Evolutionary conservation across 805 yeast species (phyloP).

Genomic region (Candida boidinii): DNA sequence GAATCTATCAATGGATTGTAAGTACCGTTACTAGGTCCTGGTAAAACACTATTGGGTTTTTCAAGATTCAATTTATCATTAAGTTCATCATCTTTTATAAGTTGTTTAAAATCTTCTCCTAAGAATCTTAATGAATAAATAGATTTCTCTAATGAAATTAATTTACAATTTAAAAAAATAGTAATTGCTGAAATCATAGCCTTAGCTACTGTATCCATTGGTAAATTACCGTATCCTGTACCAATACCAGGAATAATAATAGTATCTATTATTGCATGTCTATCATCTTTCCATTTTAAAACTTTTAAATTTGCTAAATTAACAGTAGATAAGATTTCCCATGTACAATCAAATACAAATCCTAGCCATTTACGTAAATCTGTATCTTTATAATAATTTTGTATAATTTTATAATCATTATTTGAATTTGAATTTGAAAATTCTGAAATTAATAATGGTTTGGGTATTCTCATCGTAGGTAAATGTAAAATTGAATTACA

Average conservation of each 20-base stretch:
- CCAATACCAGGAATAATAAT: constrained; percentile 30
- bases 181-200: constrained; percentile 28
- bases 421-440: background rate
- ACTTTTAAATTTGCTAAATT: constrained; percentile 11
- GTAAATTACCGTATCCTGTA: constrained; percentile 30
- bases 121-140: constrained; percentile 16
- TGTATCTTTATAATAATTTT: constrained; percentile 1
- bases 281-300: constrained; percentile 7
- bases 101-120: constrained; percentile 15
- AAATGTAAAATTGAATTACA: constrained; percentile 26
- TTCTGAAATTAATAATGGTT: constrained; percentile 3
- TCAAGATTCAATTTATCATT: background rate
- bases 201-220: constrained; percentile 21
- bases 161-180: constrained; percentile 13
- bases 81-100: constrained; percentile 8
- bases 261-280: constrained; percentile 14
- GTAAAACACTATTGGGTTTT: background rate
- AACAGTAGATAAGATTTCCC: constrained; percentile 25
- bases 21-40: constrained; percentile 1
- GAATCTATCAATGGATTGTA: constrained; percentile 10
- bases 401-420: background rate
- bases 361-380: constrained; percentile 8
- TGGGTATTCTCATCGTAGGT: constrained; percentile 33
- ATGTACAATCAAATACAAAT: constrained; percentile 28
- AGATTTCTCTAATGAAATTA: constrained; percentile 12